Base-by-base conservation (phyloP, 441 rosid genomes). In the Daphne laureola region DNA sequence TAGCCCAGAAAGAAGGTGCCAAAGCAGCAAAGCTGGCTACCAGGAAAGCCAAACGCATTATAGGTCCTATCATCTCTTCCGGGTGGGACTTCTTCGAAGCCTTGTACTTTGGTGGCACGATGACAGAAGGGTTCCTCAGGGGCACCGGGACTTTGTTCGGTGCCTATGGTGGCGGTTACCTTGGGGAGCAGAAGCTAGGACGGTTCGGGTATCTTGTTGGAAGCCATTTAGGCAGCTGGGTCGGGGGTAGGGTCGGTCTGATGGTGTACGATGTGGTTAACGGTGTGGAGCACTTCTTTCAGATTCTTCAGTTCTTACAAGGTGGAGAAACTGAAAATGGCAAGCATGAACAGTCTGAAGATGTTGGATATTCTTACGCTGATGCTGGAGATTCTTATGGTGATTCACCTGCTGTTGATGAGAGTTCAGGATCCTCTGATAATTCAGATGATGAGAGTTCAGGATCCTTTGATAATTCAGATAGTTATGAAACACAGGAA, bases 31-130 rank as follows among this genome's bases (percentile, higher is more conserved):
- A 91, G 62, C 50, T 81, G 12, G 96, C 94, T 0, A 80, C 66
- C 2, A 70, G 78, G 44, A 51, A 51, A 44, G 87, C 96, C n/a
- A 86, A 84, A 65, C 87, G 96, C 41, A 79, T 86, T 23, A 72
- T 86, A 65, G 98, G 98, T 14, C 98, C 98, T 15, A 69, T 91
- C 17, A 78, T 91, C 14, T 79, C 98, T 45, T 78, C 94, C 0
- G 96, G 96, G 12, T 86, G 98, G 96, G 95, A 91, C 71, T 91
- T 88, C 63, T 91, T 91, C 15, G 96, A 91, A 67, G 95, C 98
- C 8, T 46, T 91, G 38, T 91, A 91, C 68, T 86, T 82, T 53
- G 96, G 93, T 0, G 96, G 98, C 57, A 86, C 89, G 12, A 16
- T 88, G 17, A 74, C 95, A 0, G 98, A 88, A 68, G 98, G 93